phyloP scores from a whole-genome alignment of 139 green algal genomes.

The Pycnococcus provasolii region DNA sequence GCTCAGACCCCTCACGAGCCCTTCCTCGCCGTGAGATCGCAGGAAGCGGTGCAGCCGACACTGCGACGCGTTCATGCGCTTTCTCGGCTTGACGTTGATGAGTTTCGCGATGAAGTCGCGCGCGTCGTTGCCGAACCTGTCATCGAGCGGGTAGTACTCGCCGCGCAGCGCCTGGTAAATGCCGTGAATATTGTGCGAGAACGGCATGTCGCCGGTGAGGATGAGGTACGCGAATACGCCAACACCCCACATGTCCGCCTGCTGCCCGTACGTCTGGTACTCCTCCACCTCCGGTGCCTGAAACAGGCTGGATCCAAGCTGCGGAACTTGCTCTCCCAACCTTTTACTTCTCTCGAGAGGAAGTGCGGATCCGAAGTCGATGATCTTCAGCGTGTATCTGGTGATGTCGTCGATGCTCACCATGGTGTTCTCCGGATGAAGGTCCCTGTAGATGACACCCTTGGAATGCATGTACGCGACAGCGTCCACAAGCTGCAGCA shows the following conservation, averaged over 20 bases:
- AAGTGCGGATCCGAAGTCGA: constrained; percentile 14
- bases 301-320: constrained; percentile 11
- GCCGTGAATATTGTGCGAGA: neutral
- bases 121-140: neutral
- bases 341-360: neutral
- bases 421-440: constrained; percentile 16
- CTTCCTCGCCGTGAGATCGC: neutral
- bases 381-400: constrained; percentile 1
- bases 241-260: constrained; percentile 14
- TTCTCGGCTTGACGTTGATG: neutral
- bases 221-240: constrained; percentile 13
- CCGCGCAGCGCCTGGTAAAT: constrained; percentile 12
- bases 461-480: constrained; percentile 20
- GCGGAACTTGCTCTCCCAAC: neutral
- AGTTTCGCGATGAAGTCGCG: constrained; percentile 1
- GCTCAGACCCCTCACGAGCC: no score
- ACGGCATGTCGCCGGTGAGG: constrained; percentile 8
- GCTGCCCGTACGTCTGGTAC: constrained; percentile 3
- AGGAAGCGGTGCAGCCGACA: neutral
- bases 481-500: constrained; percentile 14
- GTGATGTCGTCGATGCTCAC: neutral
- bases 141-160: constrained; percentile 12
- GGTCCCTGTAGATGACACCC: constrained; percentile 12
- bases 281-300: constrained; percentile 13
- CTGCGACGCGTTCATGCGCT: constrained; percentile 17